Evolutionary conservation across 768 basidiomycete species (phyloP), one percentile per base, ranked within the genome.

Genomic region (Lactarius akahatsu): DNA sequence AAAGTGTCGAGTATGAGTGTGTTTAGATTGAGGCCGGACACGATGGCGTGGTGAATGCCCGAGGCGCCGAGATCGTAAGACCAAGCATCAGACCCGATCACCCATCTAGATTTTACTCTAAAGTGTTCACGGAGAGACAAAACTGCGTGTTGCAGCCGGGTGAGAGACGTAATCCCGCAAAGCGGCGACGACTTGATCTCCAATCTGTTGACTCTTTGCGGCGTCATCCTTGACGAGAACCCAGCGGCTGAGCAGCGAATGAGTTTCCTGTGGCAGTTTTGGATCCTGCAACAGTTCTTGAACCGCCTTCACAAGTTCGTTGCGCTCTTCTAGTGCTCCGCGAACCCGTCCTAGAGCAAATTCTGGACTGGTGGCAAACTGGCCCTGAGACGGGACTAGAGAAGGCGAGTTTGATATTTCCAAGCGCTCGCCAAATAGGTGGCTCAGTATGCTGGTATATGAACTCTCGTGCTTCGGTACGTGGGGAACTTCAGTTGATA

Each of bases 11-110:
- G 86, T 70, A 98, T 87, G 75, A 99, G 90, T 64, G 98, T 86
- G 79, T 99, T 99, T 78, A 98, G 82, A 75, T 99, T 89, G 64
- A 95, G 83, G 26, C 89, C 86, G 8, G 95, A 96, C 26, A 95
- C 87, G 63, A 98, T 91, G 72, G 89, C 88, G 71, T 98, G 97
- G 75, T 99, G 96, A 45, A 99, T 81, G 58, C 96, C 97, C 2
- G 94, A 97, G 2, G 94, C 86, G 50, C 96, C 97, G 50, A 98
- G 86, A 77, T 98, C 97, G 75, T 97, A 94, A 0, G 96, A 91
- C 97, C 97, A 98, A 0, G 93, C 91, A 75, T 99, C 97, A n/a
- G 96, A 98, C 26, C 96, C 95, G 71, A 99, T 90, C 76, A 99
- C 98, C 97, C 97, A 99, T 65, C 92, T 83, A 8, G 92, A 94